A percentile compares a stretch with the other conserved stretches of the same genome.
phyloP scores from a whole-genome alignment of 2,329 filamentous ascomycete genomes.

The Diaporthe ampelina region DNA sequence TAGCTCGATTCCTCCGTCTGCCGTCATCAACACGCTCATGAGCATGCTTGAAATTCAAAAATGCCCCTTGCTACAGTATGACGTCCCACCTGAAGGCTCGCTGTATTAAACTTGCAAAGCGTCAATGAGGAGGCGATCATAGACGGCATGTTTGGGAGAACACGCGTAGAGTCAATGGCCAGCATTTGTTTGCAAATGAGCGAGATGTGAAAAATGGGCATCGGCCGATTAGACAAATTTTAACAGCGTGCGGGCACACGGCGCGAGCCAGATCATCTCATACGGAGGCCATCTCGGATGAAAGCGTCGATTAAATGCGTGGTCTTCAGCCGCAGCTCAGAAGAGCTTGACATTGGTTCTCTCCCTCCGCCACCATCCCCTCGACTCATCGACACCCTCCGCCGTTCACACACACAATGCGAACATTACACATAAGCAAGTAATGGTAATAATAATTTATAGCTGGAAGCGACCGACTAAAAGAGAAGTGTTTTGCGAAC shows the following conservation, averaged over 20 bases:
- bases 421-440: conserved; percentile 5
- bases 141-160: not conserved
- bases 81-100: not conserved
- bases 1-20: not conserved
- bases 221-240: not conserved
- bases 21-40: not conserved
- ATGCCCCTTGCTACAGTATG: not conserved
- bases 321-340: not conserved
- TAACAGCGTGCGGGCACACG: not conserved
- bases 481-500: not conserved
- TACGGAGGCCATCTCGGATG: not conserved
- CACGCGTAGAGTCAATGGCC: no score
- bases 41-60: not conserved
- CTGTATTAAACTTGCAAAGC: not conserved
- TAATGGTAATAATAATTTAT: conserved; percentile 2
- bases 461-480: conserved; percentile 25
- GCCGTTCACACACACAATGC: not conserved
- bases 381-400: not conserved
- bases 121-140: not conserved
- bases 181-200: not conserved
- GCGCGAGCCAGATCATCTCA: not conserved
- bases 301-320: conserved; percentile 15
- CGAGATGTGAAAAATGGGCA: not conserved
- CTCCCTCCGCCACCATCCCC: not conserved
- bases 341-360: not conserved